Evolutionary conservation across 1,284 basidiomycete genomes (phyloP).

Genomic region (Athelia sp.): DNA sequence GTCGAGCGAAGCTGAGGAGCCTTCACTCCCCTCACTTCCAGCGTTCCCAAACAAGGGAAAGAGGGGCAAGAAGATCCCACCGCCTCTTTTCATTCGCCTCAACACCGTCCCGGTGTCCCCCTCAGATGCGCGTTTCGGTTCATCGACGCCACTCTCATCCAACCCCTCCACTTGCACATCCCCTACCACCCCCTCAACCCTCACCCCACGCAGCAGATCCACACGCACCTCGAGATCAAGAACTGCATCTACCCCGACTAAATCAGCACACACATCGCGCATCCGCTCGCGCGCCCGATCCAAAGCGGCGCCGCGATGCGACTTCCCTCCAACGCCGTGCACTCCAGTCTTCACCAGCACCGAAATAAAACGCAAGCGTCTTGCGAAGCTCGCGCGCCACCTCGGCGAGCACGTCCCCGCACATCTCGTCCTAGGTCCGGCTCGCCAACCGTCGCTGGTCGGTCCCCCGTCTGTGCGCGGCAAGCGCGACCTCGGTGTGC

Average conservation of each 20-base stretch:
- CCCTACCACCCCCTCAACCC: slow-evolving; percentile 7
- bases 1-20: neutral
- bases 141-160: slow-evolving; percentile 7
- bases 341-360: neutral
- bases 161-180: slow-evolving; percentile 12
- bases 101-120: slow-evolving; percentile 12
- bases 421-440: neutral
- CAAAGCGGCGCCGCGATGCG: too few relatives aligned
- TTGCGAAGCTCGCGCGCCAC: neutral
- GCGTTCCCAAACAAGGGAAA: neutral
- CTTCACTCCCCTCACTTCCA: neutral
- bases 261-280: too few relatives aligned
- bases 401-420: neutral
- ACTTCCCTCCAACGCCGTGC: neutral
- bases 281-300: too few relatives aligned
- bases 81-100: slow-evolving; percentile 18
- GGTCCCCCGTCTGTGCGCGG: too few relatives aligned
- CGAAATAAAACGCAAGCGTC: neutral
- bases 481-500: too few relatives aligned
- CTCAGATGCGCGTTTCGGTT: slow-evolving; percentile 7
- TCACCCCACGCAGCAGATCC: slow-evolving; percentile 15
- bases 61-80: slow-evolving; percentile 3
- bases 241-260: slow-evolving; percentile 10
- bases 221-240: slow-evolving; percentile 6
- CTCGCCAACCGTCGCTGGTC: too few relatives aligned